phyloP scores from a whole-genome alignment of 2,329 filamentous ascomycete species.

The Ambrosiella cleistominuta region DNA sequence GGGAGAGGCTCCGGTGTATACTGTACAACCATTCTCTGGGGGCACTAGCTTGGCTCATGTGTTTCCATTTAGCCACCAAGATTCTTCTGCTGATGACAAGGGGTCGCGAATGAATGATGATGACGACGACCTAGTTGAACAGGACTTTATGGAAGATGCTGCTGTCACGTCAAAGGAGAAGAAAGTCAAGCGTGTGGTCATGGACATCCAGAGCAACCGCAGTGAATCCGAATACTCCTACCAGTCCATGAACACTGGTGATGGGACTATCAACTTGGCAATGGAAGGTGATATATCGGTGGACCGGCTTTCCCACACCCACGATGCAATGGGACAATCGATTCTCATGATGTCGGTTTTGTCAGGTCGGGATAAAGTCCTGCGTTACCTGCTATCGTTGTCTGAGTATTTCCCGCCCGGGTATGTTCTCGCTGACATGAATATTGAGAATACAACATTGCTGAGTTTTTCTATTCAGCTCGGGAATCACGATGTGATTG shows the following conservation, averaged over 20 bases:
- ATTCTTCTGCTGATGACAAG: not conserved
- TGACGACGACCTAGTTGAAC: conserved; percentile 21
- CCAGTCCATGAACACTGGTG: conserved; percentile 59
- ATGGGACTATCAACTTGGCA: conserved; percentile 54
- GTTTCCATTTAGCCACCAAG: conserved; percentile 52
- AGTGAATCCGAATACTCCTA: conserved; percentile 73
- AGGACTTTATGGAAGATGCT: conserved; percentile 4
- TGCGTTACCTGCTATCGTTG: conserved; percentile 65
- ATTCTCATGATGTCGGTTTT: conserved; percentile 76
- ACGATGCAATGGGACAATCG: conserved; percentile 58
- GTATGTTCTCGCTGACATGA: conserved; percentile 63
- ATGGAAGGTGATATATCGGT: conserved; percentile 78
- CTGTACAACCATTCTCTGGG: conserved; percentile 30
- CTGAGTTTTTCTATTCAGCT: conserved; percentile 81
- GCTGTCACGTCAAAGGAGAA: conserved; percentile 28
- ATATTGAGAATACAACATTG: conserved; percentile 77
- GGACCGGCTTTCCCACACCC: conserved; percentile 56
- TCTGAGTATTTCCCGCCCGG: conserved; percentile 56
- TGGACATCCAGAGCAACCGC: conserved; percentile 80
- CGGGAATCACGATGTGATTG: conserved; percentile 56
- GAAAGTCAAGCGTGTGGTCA: conserved; percentile 61
- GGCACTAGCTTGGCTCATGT: conserved; percentile 59
- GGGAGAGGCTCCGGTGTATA: conserved; percentile 1
- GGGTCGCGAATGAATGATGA: not conserved
- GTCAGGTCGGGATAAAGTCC: conserved; percentile 48